Percentiles rank a stretch among this genome's conserved stretches.
Conservation (phyloP, 805 yeast genomes). For the Ogataea ganodermae region DNA sequence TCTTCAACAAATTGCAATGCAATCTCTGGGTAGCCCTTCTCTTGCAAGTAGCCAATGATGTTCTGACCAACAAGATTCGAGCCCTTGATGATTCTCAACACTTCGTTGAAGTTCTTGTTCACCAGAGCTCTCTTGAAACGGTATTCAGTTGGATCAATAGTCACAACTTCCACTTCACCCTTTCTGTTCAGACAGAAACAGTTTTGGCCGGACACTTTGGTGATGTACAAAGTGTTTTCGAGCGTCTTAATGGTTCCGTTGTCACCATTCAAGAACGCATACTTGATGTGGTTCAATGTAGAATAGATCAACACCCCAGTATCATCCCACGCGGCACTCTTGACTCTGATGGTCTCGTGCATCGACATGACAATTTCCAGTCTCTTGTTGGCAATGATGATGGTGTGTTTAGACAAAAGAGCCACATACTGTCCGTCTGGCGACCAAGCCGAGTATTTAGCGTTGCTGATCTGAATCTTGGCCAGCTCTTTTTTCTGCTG, state of each 20-base stretch:
- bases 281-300: conserved; percentile 93
- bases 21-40: conserved; percentile 95
- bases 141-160: conserved; percentile 95
- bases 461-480: conserved; percentile 69
- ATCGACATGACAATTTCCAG: conserved; percentile 77
- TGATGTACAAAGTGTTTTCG: conserved; percentile 82
- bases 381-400: conserved; percentile 80
- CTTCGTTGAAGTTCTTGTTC: conserved; percentile 88
- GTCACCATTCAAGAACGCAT: conserved; percentile 91
- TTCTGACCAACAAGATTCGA: conserved; percentile 97
- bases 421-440: conserved; percentile 86
- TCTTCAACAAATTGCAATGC: conserved; percentile 97
- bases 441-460: conserved; percentile 90
- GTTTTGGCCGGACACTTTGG: conserved; percentile 65
- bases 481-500: conserved; percentile 84
- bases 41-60: conserved; percentile 90
- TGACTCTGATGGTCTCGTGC: conserved; percentile 96
- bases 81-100: conserved; percentile 79
- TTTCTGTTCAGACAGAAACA: conserved; percentile 82
- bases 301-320: conserved; percentile 88
- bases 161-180: conserved; percentile 76
- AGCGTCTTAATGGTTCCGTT: conserved; percentile 91
- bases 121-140: conserved; percentile 92
- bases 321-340: conserved; percentile 98
- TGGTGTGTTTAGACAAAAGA: conserved; percentile 85